Evolutionary conservation across 176 grass and related monocot genomes (phyloP), one percentile per base, ranked within the genome.

Genomic region (Bothriochloa decipiens): DNA sequence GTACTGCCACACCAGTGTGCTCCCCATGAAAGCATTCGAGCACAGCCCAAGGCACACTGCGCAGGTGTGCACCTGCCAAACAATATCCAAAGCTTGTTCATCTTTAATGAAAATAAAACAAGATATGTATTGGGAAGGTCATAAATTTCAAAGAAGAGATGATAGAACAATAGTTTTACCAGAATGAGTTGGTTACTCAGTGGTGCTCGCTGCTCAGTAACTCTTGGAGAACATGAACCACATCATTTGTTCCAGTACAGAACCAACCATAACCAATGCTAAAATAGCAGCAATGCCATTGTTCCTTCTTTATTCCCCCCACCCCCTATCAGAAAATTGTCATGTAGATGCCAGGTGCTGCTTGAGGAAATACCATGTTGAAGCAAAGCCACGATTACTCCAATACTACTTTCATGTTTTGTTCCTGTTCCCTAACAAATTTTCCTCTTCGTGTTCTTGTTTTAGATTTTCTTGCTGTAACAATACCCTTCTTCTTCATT

Each of bases 341-440:
- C 26, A 69, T 68, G 76, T 47, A 81, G 57, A 37, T n/a, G 3
- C 57, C 26, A 43, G 33, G 23, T 4, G 5, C 17, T 22, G 0
- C 43, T 66, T 74, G n/a, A 9, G 15, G 8, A 82, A 62, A 72
- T 77, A 11, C 27, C 11, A 41, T 16, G 15, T 41, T 70, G 22
- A 84, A 68, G 68, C n/a, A 74, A 80, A 66, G 65, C 42, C 63
- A 7, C 18, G n/a, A 86, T 65, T 92, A 89, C 17, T 88, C 84
- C 39, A 36, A 79, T 60, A 72, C 78, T 47, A 6, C 66, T 62
- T 88, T 65, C 15, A 52, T 49, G 60, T 74, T 90, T 86, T 93
- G 79, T 74, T 88, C 65, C 76, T 93, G 88, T 70, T 88, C 65
- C 84, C 89, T 98, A 66, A 93, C 40, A 91, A 88, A 93, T 78